Base-by-base conservation (phyloP, 2,329 filamentous ascomycete genomes). In the Hypoxylon sp. region DNA sequence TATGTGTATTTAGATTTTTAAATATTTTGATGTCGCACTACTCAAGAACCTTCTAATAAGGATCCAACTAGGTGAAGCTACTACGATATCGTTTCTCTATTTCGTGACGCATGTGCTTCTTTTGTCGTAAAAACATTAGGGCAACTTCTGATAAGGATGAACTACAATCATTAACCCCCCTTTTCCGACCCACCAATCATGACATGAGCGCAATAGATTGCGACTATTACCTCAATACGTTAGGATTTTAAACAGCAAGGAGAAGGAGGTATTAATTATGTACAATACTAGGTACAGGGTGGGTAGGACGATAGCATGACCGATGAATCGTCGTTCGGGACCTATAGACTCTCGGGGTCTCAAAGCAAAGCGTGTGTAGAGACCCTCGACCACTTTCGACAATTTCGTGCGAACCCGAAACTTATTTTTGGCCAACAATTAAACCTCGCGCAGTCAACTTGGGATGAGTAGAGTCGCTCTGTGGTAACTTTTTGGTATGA, bases 241-340 rank as follows among this genome's bases (percentile, higher is more conserved):
- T 53, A 42, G 44, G 27, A 46, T 55, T 46, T 2, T 52, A 32
- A 37, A 47, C 24, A 62, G 50, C 11, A 66, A 70, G 55, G 65
- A 70, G 53, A 68, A 48, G 60, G 54, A 66, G 62, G 65, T 37
- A 55, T 66, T 62, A 63, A 62, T 55, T 72, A 70, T 70, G 56
- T 72, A 72, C 69, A 72, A 58, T 68, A 72, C 67, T 72, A 68
- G 64, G 64, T 72, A 71, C 67, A 71, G 47, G n/a, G 62, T 27
- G 59, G 51, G 35, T 51, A 66, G 37, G 69, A 64, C 37, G 54
- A 71, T 44, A 47, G 44, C 47, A 62, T 68, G 64, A 5, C 59
- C 31, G 46, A 57, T 62, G 19, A 37, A 61, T 63, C 68, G 39
- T 63, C 59, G 57, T 68, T 57, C 19, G 17, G 17, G 51, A 53